A percentile compares a stretch with the other conserved stretches of the same genome.
Conservation (phyloP, 1,284 basidiomycete genomes). For the Ceratobasidium sp. region DNA sequence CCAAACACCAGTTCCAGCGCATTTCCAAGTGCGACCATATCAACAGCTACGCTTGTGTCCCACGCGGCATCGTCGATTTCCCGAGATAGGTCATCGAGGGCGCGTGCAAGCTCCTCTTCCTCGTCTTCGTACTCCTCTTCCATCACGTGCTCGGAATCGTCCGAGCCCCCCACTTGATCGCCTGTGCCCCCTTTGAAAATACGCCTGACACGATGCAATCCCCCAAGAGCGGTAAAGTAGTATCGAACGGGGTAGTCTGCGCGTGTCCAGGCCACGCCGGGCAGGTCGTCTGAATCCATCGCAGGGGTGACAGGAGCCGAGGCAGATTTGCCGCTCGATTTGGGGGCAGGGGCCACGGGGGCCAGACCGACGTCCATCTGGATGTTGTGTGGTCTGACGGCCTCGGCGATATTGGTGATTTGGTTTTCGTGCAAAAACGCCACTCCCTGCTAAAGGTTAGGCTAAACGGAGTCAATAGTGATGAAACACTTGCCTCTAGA, state of each 20-base stretch:
- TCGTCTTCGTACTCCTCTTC: slow-evolving; percentile 3
- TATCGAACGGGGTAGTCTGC: slow-evolving; percentile 38
- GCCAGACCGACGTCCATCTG: slow-evolving; percentile 40
- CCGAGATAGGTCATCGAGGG: slow-evolving; percentile 12
- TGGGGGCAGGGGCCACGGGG: not conserved
- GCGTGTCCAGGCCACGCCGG: slow-evolving; percentile 36
- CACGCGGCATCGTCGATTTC: slow-evolving; percentile 25
- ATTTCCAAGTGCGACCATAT: slow-evolving; percentile 20
- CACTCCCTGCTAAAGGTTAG: slow-evolving; percentile 30
- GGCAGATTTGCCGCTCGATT: not conserved
- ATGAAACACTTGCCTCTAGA: slow-evolving; percentile 31
- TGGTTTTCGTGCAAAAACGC: slow-evolving; percentile 41
- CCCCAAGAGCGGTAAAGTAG: slow-evolving; percentile 34
- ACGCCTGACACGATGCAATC: slow-evolving; percentile 16
- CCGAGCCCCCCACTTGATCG: not conserved
- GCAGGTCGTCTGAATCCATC: slow-evolving; percentile 24
- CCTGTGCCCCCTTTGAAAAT: not conserved
- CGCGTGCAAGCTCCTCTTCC: not conserved
- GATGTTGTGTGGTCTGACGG: slow-evolving; percentile 38
- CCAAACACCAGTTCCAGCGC: slow-evolving; percentile 31
- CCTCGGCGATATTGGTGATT: slow-evolving; percentile 37
- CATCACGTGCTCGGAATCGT: slow-evolving; percentile 8
- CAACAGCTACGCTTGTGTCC: slow-evolving; percentile 12
- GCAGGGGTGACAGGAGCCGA: slow-evolving; percentile 31
- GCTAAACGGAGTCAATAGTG: not conserved